phyloP scores from a whole-genome alignment of 805 yeast genomes.

The Ogataea neopini region DNA sequence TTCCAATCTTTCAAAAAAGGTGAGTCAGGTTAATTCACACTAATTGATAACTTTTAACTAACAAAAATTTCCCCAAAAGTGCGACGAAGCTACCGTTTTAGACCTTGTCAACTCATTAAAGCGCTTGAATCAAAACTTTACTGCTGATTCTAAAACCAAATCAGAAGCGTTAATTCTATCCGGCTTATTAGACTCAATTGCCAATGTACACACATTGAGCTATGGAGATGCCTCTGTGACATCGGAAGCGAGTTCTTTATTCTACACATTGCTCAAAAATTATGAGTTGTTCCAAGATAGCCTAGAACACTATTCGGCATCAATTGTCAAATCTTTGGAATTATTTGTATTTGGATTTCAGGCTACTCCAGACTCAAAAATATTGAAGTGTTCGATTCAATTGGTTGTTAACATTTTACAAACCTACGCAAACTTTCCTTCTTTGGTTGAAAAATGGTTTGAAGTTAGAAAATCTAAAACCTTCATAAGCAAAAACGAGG shows the following conservation, averaged over 20 bases:
- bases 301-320: constrained; percentile 7
- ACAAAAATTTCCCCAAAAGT: constrained; percentile 3
- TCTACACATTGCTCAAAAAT: constrained; percentile 14
- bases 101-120: constrained; percentile 15
- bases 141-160: constrained; percentile 12
- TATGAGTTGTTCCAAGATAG: constrained; percentile 20
- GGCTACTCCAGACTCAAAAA: constrained; percentile 14
- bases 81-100: constrained; percentile 15
- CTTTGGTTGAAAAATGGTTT: constrained; percentile 23
- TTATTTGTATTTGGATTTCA: constrained; percentile 15
- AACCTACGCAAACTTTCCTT: constrained; percentile 15
- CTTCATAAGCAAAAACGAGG: constrained; percentile 6
- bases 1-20: constrained; percentile 11
- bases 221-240: constrained; percentile 19
- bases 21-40: constrained; percentile 3
- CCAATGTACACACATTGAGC: constrained; percentile 6
- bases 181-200: constrained; percentile 13
- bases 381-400: constrained; percentile 14
- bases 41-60: not conserved
- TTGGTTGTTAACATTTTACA: constrained; percentile 15
- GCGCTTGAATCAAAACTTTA: constrained; percentile 22
- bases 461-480: constrained; percentile 10
- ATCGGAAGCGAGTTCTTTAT: constrained; percentile 14
- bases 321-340: constrained; percentile 13
- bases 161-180: constrained; percentile 17